Base-by-base conservation (phyloP, 306 rosid species). In the Fagus crenata region DNA sequence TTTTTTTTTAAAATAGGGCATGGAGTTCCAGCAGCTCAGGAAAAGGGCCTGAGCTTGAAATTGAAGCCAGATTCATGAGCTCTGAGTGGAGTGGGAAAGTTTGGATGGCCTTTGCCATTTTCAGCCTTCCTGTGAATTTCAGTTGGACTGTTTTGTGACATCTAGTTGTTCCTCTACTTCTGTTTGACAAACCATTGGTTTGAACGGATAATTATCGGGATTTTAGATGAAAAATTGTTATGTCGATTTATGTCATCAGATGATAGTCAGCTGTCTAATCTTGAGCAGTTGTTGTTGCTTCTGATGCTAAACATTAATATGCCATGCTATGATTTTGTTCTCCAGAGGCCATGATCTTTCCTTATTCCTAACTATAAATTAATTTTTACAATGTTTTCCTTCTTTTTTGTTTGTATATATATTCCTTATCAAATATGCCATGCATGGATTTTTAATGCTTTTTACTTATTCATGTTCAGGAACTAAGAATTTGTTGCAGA, bases 401-500 rank as follows among this genome's bases (percentile, higher is more conserved):
- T 12, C 2, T 12, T 60, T 12, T 33, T 33, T 32, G 12, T 64
- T 32, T 46, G 51, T 46, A 46, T 46, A 36, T 65, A 36, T 65
- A 65, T 65, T 14, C 36, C 7, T 17, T 31, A 14, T 65, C 8
- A 65, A 15, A 17, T 6, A 65, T 65, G 13, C 31, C 6, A 17
- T 17, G 71, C 32, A 37, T 37, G 49, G 49, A 17, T 67, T 17
- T 65, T 67, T 67, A 36, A 6, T 39, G 28, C 32, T 7, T 6
- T 65, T 65, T 39, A 39, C 49, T 65, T 15, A 37, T 7, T 37
- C 28, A 12, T 46, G 42, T n/a, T 53, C 74, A 68, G 74, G 71
- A 63, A 71, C 67, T 78, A 85, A 65, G 78, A 77, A 82, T 73
- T 35, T 35, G 49, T 69, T 74, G 75, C 69, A 49, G 79, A 79